A percentile compares a stretch with the other conserved stretches of the same genome.
Conservation (phyloP, 164 flowering plant species). For the Tinospora cordifolia region DNA sequence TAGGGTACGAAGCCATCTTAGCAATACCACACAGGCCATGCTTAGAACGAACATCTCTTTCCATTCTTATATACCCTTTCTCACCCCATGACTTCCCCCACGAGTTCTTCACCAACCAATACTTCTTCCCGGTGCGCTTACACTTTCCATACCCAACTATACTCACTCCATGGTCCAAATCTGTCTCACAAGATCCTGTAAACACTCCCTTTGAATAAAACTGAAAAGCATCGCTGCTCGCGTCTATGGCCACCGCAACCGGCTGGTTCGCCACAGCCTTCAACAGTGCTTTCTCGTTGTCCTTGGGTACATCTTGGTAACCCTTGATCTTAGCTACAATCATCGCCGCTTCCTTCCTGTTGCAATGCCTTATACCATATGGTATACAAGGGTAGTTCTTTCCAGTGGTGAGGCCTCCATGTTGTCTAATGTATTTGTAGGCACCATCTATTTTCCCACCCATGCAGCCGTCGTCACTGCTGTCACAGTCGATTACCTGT, state of each 20-base stretch:
- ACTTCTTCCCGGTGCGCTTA: background rate
- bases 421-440: background rate
- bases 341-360: background rate
- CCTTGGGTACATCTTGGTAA: slow-evolving; percentile 5
- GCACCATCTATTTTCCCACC: slow-evolving; percentile 14
- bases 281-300: slow-evolving; percentile 4
- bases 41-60: background rate
- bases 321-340: slow-evolving; percentile 3
- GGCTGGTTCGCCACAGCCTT: slow-evolving; percentile 11
- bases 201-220: slow-evolving; percentile 10
- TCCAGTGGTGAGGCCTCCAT: slow-evolving; percentile 9
- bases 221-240: slow-evolving; percentile 5
- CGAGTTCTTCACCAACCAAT: slow-evolving; percentile 8
- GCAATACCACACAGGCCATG: slow-evolving; percentile 7
- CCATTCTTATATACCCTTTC: slow-evolving; percentile 1
- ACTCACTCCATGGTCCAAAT: slow-evolving; percentile 4
- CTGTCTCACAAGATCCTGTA: background rate
- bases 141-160: slow-evolving; percentile 1
- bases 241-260: slow-evolving; percentile 2
- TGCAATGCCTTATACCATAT: background rate
- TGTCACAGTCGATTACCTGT: slow-evolving; percentile 16
- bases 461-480: slow-evolving; percentile 3
- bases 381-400: slow-evolving; percentile 1
- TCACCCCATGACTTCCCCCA: slow-evolving; percentile 4
- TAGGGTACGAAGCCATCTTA: slow-evolving; percentile 2